Conservation (phyloP, 257 asterid species). For the Thymus quinquecostatus region DNA sequence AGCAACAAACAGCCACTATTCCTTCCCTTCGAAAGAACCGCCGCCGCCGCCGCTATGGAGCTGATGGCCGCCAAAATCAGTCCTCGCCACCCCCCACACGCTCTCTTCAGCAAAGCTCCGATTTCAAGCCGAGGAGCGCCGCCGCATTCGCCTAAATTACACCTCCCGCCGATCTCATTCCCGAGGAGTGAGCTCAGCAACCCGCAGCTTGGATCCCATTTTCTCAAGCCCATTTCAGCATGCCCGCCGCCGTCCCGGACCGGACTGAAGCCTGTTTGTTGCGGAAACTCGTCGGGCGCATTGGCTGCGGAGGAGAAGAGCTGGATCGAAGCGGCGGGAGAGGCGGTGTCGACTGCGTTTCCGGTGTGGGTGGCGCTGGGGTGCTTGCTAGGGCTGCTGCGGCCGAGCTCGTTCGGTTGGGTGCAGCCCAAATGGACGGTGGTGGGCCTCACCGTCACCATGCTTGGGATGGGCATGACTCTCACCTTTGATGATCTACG, state of each 20-base stretch:
- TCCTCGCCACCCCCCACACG: slow-evolving; percentile 19
- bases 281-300: slow-evolving; percentile 58
- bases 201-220: slow-evolving; percentile 28
- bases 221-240: slow-evolving; percentile 31
- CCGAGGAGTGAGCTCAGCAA: slow-evolving; percentile 25
- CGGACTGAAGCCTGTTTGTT: slow-evolving; percentile 36
- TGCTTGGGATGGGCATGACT: slow-evolving; percentile 99
- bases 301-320: slow-evolving; percentile 43
- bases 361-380: slow-evolving; percentile 91
- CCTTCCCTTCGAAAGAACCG: background rate
- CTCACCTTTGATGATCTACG: slow-evolving; percentile 86
- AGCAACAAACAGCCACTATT: background rate
- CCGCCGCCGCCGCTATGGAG: slow-evolving; percentile 23
- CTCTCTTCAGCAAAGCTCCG: slow-evolving; percentile 32
- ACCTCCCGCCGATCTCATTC: slow-evolving; percentile 25
- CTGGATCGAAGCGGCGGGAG: slow-evolving; percentile 63
- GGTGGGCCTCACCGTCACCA: slow-evolving; percentile 81
- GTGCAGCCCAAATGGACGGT: slow-evolving; percentile 80
- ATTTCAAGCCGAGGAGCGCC: slow-evolving; percentile 19
- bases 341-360: slow-evolving; percentile 70
- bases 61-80: slow-evolving; percentile 23
- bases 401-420: slow-evolving; percentile 72
- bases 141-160: slow-evolving; percentile 24
- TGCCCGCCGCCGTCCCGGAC: slow-evolving; percentile 3
- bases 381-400: slow-evolving; percentile 70